Conservation (phyloP, 163 green algal species). For the Picocystis sp. region DNA sequence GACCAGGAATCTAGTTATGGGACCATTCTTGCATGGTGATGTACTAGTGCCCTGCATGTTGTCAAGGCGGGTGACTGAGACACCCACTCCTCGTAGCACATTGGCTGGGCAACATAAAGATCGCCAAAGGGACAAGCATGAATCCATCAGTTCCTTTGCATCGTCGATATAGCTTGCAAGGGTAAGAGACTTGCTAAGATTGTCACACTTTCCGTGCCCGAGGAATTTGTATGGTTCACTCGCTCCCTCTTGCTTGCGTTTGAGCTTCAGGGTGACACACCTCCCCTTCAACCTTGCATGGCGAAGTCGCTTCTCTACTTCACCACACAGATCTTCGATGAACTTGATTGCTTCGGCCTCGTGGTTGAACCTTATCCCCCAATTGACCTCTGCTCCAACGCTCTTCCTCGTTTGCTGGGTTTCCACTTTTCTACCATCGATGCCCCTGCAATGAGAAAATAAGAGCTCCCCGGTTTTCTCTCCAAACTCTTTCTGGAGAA, state of each 20-base stretch:
- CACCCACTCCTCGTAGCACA: conserved; percentile 54
- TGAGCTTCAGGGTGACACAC: conserved; percentile 56
- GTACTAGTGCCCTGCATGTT: background rate
- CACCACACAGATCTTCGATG: conserved; percentile 18
- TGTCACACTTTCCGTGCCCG: conserved; percentile 71
- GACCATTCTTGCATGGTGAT: background rate
- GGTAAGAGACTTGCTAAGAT: conserved; percentile 40
- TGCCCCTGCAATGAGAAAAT: conserved; percentile 25
- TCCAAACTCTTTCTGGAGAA: conserved; percentile 52
- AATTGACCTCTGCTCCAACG: conserved; percentile 81
- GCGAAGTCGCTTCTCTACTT: background rate
- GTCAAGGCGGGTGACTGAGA: conserved; percentile 5
- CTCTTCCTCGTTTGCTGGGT: conserved; percentile 21
- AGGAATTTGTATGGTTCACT: conserved; percentile 59
- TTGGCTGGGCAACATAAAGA: conserved; percentile 24
- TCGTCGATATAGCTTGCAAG: conserved; percentile 19
- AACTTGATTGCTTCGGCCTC: conserved; percentile 33
- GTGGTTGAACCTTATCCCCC: conserved; percentile 62
- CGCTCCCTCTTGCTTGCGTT: conserved; percentile 21
- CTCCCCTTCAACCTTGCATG: conserved; percentile 19
- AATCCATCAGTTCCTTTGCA: conserved; percentile 13
- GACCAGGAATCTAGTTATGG: background rate
- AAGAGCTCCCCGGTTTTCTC: conserved; percentile 33
- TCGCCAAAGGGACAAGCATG: conserved; percentile 28
- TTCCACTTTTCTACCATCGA: conserved; percentile 34